phyloP scores from a whole-genome alignment of 176 grass and related monocot species.

The Lolium rigidum region DNA sequence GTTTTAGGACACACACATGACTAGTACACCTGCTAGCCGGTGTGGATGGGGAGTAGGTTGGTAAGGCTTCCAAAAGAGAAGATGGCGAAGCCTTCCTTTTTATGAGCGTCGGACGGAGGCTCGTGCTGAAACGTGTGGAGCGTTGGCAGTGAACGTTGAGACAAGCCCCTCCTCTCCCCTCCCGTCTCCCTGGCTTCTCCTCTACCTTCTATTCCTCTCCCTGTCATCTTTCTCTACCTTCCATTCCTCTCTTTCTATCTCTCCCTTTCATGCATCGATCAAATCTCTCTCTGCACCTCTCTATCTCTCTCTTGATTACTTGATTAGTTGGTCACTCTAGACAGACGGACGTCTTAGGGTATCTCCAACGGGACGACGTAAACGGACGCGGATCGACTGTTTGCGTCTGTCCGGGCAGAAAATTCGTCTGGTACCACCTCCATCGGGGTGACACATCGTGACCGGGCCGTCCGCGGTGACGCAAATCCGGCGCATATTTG shows the following conservation, averaged over 20 bases:
- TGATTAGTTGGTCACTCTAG: conserved; percentile 40
- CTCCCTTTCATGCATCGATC: not conserved
- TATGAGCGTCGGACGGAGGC: conserved; percentile 4
- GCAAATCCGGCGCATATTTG: too few species aligned
- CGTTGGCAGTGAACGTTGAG: conserved; percentile 33
- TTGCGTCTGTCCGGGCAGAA: too few species aligned
- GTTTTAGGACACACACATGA: not conserved
- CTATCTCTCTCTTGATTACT: not conserved
- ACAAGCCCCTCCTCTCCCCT: conserved; percentile 39
- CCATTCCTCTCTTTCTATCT: not conserved
- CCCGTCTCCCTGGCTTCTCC: not conserved
- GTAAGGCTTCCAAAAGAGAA: not conserved
- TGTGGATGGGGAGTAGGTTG: not conserved
- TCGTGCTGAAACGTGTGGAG: conserved; percentile 35
- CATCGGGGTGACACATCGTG: too few species aligned
- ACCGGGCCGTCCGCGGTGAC: too few species aligned
- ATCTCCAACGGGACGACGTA: too few species aligned
- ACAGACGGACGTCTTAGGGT: conserved; percentile 2
- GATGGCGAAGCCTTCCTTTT: not conserved
- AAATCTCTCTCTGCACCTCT: not conserved
- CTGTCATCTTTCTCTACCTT: not conserved
- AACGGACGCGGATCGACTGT: too few species aligned
- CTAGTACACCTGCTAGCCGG: not conserved
- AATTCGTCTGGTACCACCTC: too few species aligned
- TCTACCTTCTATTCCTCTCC: not conserved